phyloP scores from a whole-genome alignment of 345 rosid genomes.

The Dipteronia sinensis region DNA sequence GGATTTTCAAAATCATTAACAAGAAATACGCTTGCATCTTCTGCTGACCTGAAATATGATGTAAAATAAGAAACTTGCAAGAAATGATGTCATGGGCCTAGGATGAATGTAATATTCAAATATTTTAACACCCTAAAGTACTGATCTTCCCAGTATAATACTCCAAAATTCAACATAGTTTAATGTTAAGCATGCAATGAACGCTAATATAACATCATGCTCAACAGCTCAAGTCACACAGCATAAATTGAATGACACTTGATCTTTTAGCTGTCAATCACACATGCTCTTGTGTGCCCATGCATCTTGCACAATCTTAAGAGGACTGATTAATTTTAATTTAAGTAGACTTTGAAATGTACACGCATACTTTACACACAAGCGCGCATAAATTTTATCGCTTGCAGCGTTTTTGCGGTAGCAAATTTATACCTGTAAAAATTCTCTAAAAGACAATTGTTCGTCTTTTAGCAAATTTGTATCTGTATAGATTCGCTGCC shows the following conservation, averaged over 20 bases:
- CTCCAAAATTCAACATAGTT: neutral
- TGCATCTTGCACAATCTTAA: neutral
- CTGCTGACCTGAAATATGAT: conserved; percentile 68
- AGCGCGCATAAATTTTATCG: neutral
- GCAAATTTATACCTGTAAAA: neutral
- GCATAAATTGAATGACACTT: neutral
- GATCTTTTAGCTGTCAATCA: neutral
- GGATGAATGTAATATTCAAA: conserved; percentile 15
- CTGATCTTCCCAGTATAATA: neutral
- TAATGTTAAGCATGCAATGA: neutral
- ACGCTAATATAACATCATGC: neutral
- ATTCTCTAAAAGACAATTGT: neutral
- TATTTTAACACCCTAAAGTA: neutral
- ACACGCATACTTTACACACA: neutral
- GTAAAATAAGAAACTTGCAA: conserved; percentile 18
- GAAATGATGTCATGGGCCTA: neutral
- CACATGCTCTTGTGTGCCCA: neutral
- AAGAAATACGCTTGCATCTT: conserved; percentile 87
- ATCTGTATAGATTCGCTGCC: too few species aligned
- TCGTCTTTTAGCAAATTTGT: too few species aligned
- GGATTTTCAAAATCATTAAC: conserved; percentile 89
- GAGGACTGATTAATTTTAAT: neutral
- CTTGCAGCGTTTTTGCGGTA: neutral
- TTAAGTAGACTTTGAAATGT: neutral
- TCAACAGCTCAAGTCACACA: neutral